These are phyloP conservation scores for Alloteropsis semialata DNA, from an alignment of 176 grass and related monocot species.

Conservation along the genomic window DNA sequence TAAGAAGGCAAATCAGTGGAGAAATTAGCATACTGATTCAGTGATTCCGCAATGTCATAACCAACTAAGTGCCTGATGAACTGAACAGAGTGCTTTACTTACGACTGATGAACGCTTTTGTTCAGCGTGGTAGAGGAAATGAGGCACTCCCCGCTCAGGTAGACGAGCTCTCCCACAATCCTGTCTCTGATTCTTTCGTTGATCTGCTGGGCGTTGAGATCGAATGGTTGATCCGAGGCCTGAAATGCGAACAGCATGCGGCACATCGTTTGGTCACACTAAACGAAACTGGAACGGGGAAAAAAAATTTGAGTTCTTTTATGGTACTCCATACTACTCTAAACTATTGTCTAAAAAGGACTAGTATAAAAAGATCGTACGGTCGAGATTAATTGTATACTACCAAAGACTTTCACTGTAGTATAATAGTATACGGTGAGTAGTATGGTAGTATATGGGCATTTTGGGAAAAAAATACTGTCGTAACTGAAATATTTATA, in stretches of 20 bases:
- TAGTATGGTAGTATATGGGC: too few relatives aligned
- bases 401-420: too few relatives aligned
- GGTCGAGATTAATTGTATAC: too few relatives aligned
- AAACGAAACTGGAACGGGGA: not conserved
- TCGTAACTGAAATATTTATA: too few relatives aligned
- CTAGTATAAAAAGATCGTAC: too few relatives aligned
- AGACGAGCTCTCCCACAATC: slow-evolving; percentile 54
- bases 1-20: not conserved
- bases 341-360: too few relatives aligned
- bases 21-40: not conserved
- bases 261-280: not conserved
- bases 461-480: too few relatives aligned
- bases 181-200: slow-evolving; percentile 51
- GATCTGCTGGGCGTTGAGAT: slow-evolving; percentile 51
- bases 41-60: not conserved
- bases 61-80: not conserved
- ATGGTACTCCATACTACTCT: too few relatives aligned
- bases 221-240: slow-evolving; percentile 79
- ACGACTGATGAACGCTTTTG: slow-evolving; percentile 71
- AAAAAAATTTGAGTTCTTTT: not conserved
- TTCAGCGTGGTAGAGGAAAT: slow-evolving; percentile 72
- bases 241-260: not conserved
- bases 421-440: too few relatives aligned
- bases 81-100: slow-evolving; percentile 10
- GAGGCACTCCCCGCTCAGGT: slow-evolving; percentile 62